Conservation (phyloP, 2,329 filamentous ascomycete genomes). For the Aspergillus calidoustus region DNA sequence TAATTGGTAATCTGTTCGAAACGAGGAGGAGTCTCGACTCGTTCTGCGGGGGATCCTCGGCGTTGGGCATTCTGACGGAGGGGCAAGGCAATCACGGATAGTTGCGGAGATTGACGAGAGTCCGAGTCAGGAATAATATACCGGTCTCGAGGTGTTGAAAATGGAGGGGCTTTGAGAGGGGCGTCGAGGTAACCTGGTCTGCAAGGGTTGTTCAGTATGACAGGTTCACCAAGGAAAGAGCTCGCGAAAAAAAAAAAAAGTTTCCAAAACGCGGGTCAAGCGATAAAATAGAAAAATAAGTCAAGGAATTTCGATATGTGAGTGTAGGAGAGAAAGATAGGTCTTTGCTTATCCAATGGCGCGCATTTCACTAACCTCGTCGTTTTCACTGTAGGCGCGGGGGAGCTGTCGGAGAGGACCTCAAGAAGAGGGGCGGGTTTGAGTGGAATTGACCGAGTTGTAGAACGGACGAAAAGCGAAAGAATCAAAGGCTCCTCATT, state of each 20-base stretch:
- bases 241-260: not conserved
- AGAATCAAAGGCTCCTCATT: conserved; percentile 31
- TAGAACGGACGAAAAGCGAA: conserved; percentile 17
- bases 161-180: not conserved
- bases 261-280: not conserved
- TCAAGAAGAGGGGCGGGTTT: conserved; percentile 17
- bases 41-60: conserved; percentile 37
- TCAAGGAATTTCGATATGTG: not conserved
- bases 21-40: conserved; percentile 72
- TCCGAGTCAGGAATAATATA: not conserved
- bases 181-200: not conserved
- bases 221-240: not conserved
- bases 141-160: not conserved
- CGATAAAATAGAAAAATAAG: not conserved
- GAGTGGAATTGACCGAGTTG: conserved; percentile 25
- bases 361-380: conserved; percentile 6
- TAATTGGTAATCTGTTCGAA: conserved; percentile 94
- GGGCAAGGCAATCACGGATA: conserved; percentile 6
- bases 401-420: conserved; percentile 6
- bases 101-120: not conserved
- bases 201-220: not conserved
- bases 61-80: conserved; percentile 36
- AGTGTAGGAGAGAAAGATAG: not conserved
- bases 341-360: not conserved
- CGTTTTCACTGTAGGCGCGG: conserved; percentile 6